Evolutionary conservation across 2,329 filamentous ascomycete genomes (phyloP), one percentile per base, ranked within the genome.

Genomic region (Geosmithia flava): DNA sequence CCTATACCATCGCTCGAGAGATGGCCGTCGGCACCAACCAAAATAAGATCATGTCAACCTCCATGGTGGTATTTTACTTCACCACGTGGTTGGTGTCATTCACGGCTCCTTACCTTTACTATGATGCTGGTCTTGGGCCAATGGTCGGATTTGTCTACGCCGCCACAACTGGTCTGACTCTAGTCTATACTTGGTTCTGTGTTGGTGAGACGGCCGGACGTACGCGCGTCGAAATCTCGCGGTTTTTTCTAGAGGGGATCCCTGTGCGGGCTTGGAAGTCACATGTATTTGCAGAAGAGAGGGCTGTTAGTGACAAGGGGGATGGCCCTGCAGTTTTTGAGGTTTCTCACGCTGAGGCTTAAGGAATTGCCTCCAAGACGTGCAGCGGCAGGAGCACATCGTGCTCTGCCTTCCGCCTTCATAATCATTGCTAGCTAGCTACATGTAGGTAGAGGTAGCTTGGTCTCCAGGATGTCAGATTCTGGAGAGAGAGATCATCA

Each of bases 11-110:
- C 41, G 64, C 63, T 27, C 61, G 58, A 10, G 68, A 71, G 52
- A 64, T 66, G 60, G 62, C 68, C 1, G 63, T 68, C 11, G 68
- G 68, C 7, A 59, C 58, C 6, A 70, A 71, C 53, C 55, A 62
- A 44, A 69, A 68, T 55, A 70, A 70, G 53, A 71, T 71, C 54
- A 67, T 62, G 30, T 61, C 65, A 10, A 56, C 58, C 27, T 58
- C 65, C 3, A 64, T 70, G 7, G 64, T 58, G 2, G 59, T 57
- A 15, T 69, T 69, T 58, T 70, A 51, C 42, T 51, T 57, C 43
- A 62, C 59, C 5, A 41, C 41, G 19, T 64, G 61, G 61, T 51
- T 57, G 20, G 58, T 61, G 27, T 52, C 54, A 7, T 64, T 64
- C 48, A 62, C 60, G 5, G 52, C 51, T 7, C 61, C 61, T 1